Conservation (phyloP, 2,329 filamentous ascomycete genomes). For the Amauroascus niger region DNA sequence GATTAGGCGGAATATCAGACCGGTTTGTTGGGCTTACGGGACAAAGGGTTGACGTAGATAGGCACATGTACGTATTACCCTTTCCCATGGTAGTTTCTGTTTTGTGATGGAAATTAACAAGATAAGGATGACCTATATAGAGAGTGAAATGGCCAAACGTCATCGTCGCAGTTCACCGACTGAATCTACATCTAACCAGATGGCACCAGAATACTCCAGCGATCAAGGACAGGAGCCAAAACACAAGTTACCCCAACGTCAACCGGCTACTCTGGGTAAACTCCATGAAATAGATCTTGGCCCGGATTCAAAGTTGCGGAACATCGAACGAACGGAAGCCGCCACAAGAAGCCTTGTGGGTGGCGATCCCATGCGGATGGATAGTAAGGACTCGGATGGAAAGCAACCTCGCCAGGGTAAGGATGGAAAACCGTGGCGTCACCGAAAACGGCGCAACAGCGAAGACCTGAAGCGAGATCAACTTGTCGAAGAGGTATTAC, state of each 20-base stretch:
- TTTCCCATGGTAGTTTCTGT: background rate
- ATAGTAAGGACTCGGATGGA: constrained; percentile 22
- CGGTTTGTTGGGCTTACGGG: constrained; percentile 53
- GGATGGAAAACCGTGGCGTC: constrained; percentile 37
- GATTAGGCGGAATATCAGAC: constrained; percentile 36
- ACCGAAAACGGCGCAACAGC: constrained; percentile 42
- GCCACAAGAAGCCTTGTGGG: constrained; percentile 37
- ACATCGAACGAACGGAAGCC: constrained; percentile 37
- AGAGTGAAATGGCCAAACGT: constrained; percentile 53
- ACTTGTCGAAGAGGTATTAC: constrained; percentile 47
- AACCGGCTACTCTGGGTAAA: constrained; percentile 47
- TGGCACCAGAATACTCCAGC: background rate
- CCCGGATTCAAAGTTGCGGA: constrained; percentile 35
- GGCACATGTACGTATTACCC: constrained; percentile 50
- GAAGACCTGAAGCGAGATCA: constrained; percentile 46
- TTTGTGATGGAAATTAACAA: constrained; percentile 42
- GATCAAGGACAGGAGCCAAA: constrained; percentile 15
- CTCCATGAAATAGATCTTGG: constrained; percentile 50
- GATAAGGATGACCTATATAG: constrained; percentile 59
- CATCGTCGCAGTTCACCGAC: constrained; percentile 10
- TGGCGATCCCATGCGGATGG: constrained; percentile 22
- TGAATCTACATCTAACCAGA: background rate
- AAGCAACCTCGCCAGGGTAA: constrained; percentile 30
- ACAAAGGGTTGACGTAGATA: constrained; percentile 49
- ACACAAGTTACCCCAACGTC: constrained; percentile 29